Evolutionary conservation across 1,139 yeast species (phyloP), one percentile per base, ranked within the genome.

Genomic region (Scheffersomyces titani): DNA sequence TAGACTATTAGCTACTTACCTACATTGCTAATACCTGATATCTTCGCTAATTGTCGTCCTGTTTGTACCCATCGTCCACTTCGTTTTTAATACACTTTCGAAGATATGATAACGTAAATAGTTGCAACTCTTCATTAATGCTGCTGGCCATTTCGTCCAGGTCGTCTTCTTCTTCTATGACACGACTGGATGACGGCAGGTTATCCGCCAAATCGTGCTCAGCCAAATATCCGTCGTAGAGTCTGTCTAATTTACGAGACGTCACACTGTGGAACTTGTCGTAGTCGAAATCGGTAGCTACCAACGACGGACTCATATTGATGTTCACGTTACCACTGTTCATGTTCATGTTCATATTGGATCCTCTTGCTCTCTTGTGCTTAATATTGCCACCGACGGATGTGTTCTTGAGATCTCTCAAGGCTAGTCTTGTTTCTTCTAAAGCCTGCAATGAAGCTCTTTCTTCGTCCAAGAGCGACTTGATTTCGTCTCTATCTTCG

Each of bases 401-500:
- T 18, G 52, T 55, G 30, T 55, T 57, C 47, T 53, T 57, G 11
- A 49, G 30, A 19, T 48, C 47, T 36, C 49, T 50, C 44, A 64
- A 46, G 21, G 49, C 21, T 3, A 19, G 49, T 3, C 22, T 20
- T 19, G 73, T 65, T 50, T 74, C 78, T 44, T 65, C 65, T 54
- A 75, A 62, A n/a, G 66, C 64, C n/a, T 65, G 59, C 30, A 65
- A 64, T 59, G 67, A 78, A 6, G 71, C 70, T 50, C 70, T 68
- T 55, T 80, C 81, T 57, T 78, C 81, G 22, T 71, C 73, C 24
- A 78, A 53, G 19, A 79, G 61, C 50, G 64, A 64, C 40, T 66
- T 59, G 19, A 79, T 76, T 59, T 80, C 83, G 51, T 75, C 80
- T 55, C 75, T 74, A 59, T 80, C 83, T 61, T 78, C 82, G 57